These are phyloP conservation scores for Kwoniella shivajii DNA, from an alignment of 1,284 basidiomycete genomes.

Conservation along the genomic window DNA sequence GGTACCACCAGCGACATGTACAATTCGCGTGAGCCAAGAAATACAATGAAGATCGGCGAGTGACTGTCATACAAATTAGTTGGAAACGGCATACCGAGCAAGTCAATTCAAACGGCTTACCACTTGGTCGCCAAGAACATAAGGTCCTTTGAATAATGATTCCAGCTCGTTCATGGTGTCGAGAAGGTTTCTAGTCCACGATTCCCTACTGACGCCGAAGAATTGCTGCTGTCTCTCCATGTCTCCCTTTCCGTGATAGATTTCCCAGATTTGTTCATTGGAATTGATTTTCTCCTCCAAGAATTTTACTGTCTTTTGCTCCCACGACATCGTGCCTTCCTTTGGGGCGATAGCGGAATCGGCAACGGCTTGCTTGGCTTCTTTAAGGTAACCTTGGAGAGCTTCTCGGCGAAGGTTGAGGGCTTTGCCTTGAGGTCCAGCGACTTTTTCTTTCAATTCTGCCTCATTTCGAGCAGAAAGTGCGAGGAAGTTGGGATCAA, in stretches of 20 bases:
- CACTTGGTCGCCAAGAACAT: conserved; percentile 63
- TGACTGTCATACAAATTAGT: conserved; percentile 56
- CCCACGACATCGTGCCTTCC: conserved; percentile 38
- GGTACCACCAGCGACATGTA: conserved; percentile 62
- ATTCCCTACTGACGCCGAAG: conserved; percentile 48
- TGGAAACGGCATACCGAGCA: no score
- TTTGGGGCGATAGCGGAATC: conserved; percentile 54
- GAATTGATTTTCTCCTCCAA: conserved; percentile 53
- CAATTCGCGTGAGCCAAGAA: conserved; percentile 71
- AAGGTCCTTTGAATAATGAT: conserved; percentile 69
- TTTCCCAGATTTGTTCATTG: conserved; percentile 47
- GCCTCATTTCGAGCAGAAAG: conserved; percentile 44
- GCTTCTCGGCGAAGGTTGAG: conserved; percentile 61
- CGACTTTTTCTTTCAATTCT: conserved; percentile 49
- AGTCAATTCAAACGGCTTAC: conserved; percentile 29
- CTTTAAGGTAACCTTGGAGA: conserved; percentile 62
- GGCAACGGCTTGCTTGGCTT: conserved; percentile 56
- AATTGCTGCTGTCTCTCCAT: conserved; percentile 47
- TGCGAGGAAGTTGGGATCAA: conserved; percentile 58
- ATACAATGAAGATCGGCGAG: conserved; percentile 78
- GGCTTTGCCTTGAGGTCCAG: conserved; percentile 48
- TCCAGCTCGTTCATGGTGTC: conserved; percentile 59
- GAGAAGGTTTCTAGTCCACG: conserved; percentile 59
- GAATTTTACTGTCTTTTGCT: conserved; percentile 49
- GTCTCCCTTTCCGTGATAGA: conserved; percentile 47